Evolutionary conservation across 768 basidiomycete species (phyloP).

Genomic region (Mrakia frigida): DNA sequence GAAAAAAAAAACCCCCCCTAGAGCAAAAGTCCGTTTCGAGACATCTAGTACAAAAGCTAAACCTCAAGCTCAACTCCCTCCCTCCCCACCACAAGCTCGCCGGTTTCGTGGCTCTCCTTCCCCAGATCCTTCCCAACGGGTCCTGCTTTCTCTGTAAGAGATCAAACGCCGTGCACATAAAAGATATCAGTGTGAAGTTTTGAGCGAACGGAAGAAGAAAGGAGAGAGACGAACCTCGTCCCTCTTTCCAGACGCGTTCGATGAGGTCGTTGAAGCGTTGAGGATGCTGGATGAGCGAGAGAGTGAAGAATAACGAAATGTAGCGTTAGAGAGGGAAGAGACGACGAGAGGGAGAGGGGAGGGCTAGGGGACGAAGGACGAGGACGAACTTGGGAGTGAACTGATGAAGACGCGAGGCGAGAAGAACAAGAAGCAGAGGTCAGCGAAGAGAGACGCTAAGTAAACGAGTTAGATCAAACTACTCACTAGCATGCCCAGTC

Average conservation of each 20-base stretch:
- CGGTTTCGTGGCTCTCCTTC: neutral
- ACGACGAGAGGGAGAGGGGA: neutral
- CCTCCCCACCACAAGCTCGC: neutral
- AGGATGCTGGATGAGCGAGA: conserved; percentile 1
- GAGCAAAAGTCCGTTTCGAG: too few species aligned
- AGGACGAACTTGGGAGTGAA: neutral
- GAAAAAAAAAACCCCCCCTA: too few species aligned
- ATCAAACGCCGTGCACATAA: neutral
- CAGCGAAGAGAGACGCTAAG: neutral
- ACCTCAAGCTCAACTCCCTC: neutral
- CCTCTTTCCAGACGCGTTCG: conserved; percentile 57
- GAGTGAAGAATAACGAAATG: neutral
- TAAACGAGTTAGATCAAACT: neutral
- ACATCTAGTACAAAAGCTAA: neutral
- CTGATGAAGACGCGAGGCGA: neutral
- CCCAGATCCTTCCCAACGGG: neutral
- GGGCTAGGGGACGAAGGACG: too few species aligned
- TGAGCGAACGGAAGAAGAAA: neutral
- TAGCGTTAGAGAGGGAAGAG: neutral
- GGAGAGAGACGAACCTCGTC: conserved; percentile 36
- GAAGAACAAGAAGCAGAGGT: neutral
- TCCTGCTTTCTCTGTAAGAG: conserved; percentile 6
- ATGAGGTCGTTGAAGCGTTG: conserved; percentile 45
- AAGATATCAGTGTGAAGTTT: too few species aligned
- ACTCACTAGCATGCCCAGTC: conserved; percentile 56